Evolutionary conservation across 2,329 filamentous ascomycete genomes (phyloP).

Genomic region (Bertia moriformis): DNA sequence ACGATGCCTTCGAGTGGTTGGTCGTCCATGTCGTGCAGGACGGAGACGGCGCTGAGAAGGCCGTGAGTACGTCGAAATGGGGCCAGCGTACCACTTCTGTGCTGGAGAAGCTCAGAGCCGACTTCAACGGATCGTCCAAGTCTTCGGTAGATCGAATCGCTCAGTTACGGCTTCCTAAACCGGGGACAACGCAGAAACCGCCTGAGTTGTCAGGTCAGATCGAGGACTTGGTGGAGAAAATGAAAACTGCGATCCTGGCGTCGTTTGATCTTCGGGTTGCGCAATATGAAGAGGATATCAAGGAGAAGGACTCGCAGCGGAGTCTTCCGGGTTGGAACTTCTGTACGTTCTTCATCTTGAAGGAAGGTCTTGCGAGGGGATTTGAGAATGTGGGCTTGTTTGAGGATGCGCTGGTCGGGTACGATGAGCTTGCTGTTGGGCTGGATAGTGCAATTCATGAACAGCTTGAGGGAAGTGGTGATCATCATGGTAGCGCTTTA

Average conservation of each 20-base stretch:
- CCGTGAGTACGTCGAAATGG: constrained; percentile 52
- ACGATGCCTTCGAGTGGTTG: constrained; percentile 93
- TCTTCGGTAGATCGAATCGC: constrained; percentile 62
- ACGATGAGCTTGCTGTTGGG: constrained; percentile 82
- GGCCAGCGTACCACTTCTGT: constrained; percentile 67
- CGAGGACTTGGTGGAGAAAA: constrained; percentile 68
- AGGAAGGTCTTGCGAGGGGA: constrained; percentile 81
- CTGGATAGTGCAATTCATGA: constrained; percentile 72
- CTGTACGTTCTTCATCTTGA: constrained; percentile 95
- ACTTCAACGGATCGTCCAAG: constrained; percentile 69
- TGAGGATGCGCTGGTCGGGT: constrained; percentile 85
- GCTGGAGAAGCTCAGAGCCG: constrained; percentile 74
- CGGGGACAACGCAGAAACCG: constrained; percentile 53
- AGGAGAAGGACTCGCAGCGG: constrained; percentile 79
- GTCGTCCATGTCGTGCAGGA: constrained; percentile 85
- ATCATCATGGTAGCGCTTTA: constrained; percentile 54
- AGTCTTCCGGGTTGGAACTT: constrained; percentile 94
- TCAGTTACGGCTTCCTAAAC: constrained; percentile 66
- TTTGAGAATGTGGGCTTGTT: constrained; percentile 94
- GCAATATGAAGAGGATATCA: constrained; percentile 95
- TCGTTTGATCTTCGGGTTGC: constrained; percentile 83
- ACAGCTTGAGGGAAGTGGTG: constrained; percentile 41
- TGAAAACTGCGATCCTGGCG: constrained; percentile 73
- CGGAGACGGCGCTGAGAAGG: constrained; percentile 66
- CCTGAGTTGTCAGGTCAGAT: constrained; percentile 72